A percentile compares a stretch with the other conserved stretches of the same genome.
phyloP scores from a whole-genome alignment of 306 rosid genomes.

The Lablab purpureus region DNA sequence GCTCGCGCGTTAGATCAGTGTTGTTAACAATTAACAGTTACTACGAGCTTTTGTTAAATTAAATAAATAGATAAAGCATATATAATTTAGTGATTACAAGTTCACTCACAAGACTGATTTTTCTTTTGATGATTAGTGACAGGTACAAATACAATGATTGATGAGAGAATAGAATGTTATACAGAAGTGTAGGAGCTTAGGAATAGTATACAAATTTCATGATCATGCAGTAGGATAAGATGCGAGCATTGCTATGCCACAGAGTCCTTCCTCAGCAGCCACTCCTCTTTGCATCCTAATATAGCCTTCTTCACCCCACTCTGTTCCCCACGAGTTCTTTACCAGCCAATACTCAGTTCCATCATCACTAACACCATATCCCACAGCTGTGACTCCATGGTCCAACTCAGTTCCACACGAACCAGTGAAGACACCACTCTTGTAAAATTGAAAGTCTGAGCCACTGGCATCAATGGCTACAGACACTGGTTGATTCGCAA shows the following conservation, averaged over 20 bases:
- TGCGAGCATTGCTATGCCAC: constrained; percentile 64
- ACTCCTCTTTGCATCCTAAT: constrained; percentile 55
- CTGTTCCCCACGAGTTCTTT: too few relatives aligned
- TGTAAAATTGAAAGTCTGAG: constrained; percentile 48
- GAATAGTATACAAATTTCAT: neutral
- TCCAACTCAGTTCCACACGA: constrained; percentile 55
- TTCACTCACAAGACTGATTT: too few relatives aligned
- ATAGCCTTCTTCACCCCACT: constrained; percentile 67
- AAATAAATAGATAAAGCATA: too few relatives aligned
- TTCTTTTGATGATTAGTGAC: too few relatives aligned
- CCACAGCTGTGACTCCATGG: constrained; percentile 57
- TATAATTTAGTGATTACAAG: too few relatives aligned
- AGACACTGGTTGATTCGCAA: constrained; percentile 54
- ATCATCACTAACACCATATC: constrained; percentile 46
- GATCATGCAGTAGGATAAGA: constrained; percentile 58
- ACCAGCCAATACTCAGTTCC: constrained; percentile 53
- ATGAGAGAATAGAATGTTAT: too few relatives aligned
- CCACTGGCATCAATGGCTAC: constrained; percentile 61
- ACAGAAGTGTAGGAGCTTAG: too few relatives aligned
- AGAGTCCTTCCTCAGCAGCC: constrained; percentile 53
- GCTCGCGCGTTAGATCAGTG: too few relatives aligned
- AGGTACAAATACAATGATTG: too few relatives aligned
- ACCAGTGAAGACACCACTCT: constrained; percentile 57
- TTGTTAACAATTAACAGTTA: too few relatives aligned
- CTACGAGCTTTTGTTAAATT: too few relatives aligned